These are phyloP conservation scores for Fistulina hepatica DNA, from an alignment of 1,284 basidiomycete genomes.

Conservation along the genomic window DNA sequence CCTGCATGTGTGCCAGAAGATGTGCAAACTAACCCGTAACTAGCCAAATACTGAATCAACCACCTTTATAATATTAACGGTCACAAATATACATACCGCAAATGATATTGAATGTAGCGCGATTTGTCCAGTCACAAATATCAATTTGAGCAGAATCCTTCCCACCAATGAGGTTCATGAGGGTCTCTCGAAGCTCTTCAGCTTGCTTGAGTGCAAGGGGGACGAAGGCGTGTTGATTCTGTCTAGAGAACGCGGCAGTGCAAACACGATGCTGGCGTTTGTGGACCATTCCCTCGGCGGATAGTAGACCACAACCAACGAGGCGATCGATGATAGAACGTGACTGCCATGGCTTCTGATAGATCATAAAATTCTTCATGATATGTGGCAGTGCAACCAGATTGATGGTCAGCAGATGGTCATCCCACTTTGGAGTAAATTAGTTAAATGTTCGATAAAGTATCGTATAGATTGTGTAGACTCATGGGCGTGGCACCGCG, in stretches of 20 bases:
- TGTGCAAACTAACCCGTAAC: slow-evolving; percentile 8
- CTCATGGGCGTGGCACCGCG: slow-evolving; percentile 55
- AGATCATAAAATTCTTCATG: slow-evolving; percentile 54
- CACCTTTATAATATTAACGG: too few relatives aligned
- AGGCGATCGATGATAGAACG: slow-evolving; percentile 59
- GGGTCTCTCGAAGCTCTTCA: slow-evolving; percentile 41
- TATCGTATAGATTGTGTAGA: slow-evolving; percentile 7
- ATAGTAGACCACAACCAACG: slow-evolving; percentile 68
- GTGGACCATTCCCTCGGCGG: slow-evolving; percentile 63
- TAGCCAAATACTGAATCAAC: too few relatives aligned
- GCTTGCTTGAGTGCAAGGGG: slow-evolving; percentile 65
- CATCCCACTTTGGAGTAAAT: slow-evolving; percentile 56
- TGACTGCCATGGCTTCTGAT: slow-evolving; percentile 75
- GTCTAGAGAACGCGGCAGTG: slow-evolving; percentile 66
- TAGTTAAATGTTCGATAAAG: slow-evolving; percentile 7
- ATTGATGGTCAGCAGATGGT: slow-evolving; percentile 65
- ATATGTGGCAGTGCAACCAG: slow-evolving; percentile 60
- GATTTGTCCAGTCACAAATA: slow-evolving; percentile 62
- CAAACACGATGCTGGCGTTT: slow-evolving; percentile 65
- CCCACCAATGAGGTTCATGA: slow-evolving; percentile 25
- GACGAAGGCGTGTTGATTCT: slow-evolving; percentile 58
- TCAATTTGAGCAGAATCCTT: slow-evolving; percentile 34
- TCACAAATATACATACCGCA: slow-evolving; percentile 39
- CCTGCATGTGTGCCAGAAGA: neutral
- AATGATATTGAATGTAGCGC: slow-evolving; percentile 74